Evolutionary conservation across 1,284 basidiomycete species (phyloP).

Genomic region (Apiotrichum gracile): DNA sequence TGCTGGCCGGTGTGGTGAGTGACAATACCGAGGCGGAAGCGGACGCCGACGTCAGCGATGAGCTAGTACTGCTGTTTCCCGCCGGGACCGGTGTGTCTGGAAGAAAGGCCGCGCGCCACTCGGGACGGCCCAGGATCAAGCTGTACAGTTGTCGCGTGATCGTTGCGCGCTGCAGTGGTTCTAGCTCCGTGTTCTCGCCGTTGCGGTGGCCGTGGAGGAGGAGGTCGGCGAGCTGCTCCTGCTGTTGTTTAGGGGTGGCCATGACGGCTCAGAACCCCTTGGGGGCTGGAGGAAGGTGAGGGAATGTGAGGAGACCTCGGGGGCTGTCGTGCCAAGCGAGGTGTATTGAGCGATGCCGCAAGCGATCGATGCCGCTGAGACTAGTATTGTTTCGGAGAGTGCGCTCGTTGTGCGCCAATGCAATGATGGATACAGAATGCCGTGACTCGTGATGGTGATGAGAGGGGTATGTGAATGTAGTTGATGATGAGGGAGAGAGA

Average conservation of each 20-base stretch:
- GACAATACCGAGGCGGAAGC: too few species aligned
- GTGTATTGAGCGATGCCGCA: too few species aligned
- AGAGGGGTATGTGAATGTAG: neutral
- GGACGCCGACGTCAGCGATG: too few species aligned
- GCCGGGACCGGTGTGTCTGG: neutral
- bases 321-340: too few species aligned
- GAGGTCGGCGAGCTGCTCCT: conserved; percentile 7
- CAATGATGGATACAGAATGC: too few species aligned
- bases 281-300: neutral
- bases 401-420: too few species aligned
- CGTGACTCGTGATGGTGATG: neutral
- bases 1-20: neutral
- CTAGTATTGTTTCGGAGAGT: too few species aligned
- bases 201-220: conserved; percentile 10
- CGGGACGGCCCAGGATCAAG: conserved; percentile 26
- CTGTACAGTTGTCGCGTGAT: conserved; percentile 29
- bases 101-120: conserved; percentile 24
- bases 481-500: neutral
- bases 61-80: neutral
- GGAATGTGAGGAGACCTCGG: neutral
- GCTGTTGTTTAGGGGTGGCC: conserved; percentile 6
- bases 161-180: conserved; percentile 19
- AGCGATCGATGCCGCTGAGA: too few species aligned
- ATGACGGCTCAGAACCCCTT: neutral
- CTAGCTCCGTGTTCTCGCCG: conserved; percentile 15